phyloP scores from a whole-genome alignment of 2,329 filamentous ascomycete genomes.

The Hymenoscyphus albidus region DNA sequence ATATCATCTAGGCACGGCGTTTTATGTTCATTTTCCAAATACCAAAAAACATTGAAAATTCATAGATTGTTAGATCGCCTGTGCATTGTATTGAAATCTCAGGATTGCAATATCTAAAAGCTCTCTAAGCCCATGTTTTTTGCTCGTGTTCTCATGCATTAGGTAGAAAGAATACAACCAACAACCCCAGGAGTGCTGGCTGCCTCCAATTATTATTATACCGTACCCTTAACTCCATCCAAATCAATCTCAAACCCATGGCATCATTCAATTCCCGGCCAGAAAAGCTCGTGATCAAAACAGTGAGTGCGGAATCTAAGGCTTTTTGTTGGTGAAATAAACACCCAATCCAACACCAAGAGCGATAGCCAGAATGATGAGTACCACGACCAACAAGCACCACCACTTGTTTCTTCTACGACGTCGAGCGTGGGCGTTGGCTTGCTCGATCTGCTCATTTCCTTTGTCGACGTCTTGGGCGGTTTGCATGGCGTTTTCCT shows the following conservation, averaged over 20 bases:
- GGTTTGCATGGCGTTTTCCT: constrained; percentile 63
- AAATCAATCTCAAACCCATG: constrained; percentile 3
- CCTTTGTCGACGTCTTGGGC: constrained; percentile 64
- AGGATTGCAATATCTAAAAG: neutral
- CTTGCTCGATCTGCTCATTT: constrained; percentile 65
- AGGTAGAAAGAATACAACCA: constrained; percentile 1
- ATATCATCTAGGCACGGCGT: constrained; percentile 7
- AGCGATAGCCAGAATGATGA: constrained; percentile 57
- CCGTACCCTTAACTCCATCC: constrained; percentile 4
- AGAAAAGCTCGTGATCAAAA: neutral
- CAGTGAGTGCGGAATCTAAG: neutral
- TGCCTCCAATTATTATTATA: constrained; percentile 8
- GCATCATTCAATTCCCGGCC: neutral
- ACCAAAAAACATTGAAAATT: neutral
- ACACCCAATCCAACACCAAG: constrained; percentile 46
- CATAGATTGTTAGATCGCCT: neutral
- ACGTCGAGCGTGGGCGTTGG: constrained; percentile 62
- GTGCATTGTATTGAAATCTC: neutral
- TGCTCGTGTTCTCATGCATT: constrained; percentile 4
- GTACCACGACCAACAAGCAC: constrained; percentile 59
- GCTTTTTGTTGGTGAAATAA: constrained; percentile 26
- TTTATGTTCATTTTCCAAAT: constrained; percentile 2
- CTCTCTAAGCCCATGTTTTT: neutral
- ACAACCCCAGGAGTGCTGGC: neutral
- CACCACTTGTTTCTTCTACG: constrained; percentile 79